Percentiles rank a stretch among this genome's conserved stretches.
Conservation (phyloP, 805 yeast species). For the Saccharomycopsis sp. region DNA sequence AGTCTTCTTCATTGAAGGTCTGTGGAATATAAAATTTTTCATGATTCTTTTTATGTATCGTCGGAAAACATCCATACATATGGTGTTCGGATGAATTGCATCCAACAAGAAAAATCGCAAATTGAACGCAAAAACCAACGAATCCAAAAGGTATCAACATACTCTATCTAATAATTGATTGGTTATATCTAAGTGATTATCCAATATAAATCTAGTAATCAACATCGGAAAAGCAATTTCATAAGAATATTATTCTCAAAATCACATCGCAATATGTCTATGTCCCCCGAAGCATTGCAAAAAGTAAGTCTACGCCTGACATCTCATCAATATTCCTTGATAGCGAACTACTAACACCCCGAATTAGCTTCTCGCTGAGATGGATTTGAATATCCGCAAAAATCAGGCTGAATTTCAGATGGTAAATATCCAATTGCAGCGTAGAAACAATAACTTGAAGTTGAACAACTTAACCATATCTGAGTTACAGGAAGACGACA, state of each 20-base stretch:
- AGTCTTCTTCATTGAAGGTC: not conserved
- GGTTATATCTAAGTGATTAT: too few relatives aligned
- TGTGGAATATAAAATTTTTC: not conserved
- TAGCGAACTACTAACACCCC: not conserved
- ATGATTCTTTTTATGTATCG: not conserved
- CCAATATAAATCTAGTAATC: too few relatives aligned
- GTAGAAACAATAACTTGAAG: constrained; percentile 15
- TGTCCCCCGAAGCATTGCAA: constrained; percentile 13
- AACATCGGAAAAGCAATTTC: too few relatives aligned
- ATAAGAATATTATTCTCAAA: too few relatives aligned
- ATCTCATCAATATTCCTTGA: too few relatives aligned
- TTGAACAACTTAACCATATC: constrained; percentile 17
- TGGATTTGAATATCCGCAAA: constrained; percentile 15
- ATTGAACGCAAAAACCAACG: not conserved
- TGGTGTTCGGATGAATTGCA: not conserved
- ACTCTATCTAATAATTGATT: not conserved
- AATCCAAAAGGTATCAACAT: too few relatives aligned
- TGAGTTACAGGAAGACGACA: not conserved
- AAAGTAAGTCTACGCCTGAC: constrained; percentile 9
- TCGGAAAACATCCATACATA: not conserved
- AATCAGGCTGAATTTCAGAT: constrained; percentile 20
- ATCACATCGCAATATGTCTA: constrained; percentile 4
- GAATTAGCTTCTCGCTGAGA: constrained; percentile 17
- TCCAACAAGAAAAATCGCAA: not conserved
- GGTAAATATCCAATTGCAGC: constrained; percentile 19